These are phyloP conservation scores for Medicago lupulina DNA, from an alignment of 306 rosid species.

Conservation along the genomic window DNA sequence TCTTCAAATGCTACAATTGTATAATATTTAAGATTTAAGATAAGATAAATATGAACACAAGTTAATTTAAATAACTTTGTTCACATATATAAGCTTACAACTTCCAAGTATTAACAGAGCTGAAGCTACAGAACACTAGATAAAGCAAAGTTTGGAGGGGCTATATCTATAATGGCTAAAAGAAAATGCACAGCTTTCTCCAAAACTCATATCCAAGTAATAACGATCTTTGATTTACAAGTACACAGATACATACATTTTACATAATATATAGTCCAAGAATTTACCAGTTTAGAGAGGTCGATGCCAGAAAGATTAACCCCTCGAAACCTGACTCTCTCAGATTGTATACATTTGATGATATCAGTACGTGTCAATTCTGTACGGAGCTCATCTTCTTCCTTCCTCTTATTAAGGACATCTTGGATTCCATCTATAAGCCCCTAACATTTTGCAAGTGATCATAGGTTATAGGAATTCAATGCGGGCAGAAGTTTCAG, in stretches of 20 bases:
- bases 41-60: background rate
- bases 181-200: conserved; percentile 1
- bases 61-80: conserved; percentile 6
- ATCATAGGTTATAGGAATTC: conserved; percentile 25
- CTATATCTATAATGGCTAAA: background rate
- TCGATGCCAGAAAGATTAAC: conserved; percentile 95
- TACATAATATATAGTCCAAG: conserved; percentile 3
- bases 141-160: background rate
- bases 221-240: conserved; percentile 7
- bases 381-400: conserved; percentile 65
- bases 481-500: conserved; percentile 26
- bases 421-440: conserved; percentile 72
- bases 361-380: conserved; percentile 88
- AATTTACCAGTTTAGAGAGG: conserved; percentile 89
- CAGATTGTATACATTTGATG: conserved; percentile 92
- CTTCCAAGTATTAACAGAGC: conserved; percentile 13
- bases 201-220: conserved; percentile 6
- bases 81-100: background rate
- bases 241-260: conserved; percentile 33
- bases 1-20: conserved; percentile 25
- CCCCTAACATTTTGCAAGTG: conserved; percentile 61
- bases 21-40: conserved; percentile 18
- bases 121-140: conserved; percentile 24
- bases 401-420: conserved; percentile 60
- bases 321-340: conserved; percentile 86